These are phyloP conservation scores for Lathyrus sativus DNA, from an alignment of 306 rosid species.

Conservation along the genomic window DNA sequence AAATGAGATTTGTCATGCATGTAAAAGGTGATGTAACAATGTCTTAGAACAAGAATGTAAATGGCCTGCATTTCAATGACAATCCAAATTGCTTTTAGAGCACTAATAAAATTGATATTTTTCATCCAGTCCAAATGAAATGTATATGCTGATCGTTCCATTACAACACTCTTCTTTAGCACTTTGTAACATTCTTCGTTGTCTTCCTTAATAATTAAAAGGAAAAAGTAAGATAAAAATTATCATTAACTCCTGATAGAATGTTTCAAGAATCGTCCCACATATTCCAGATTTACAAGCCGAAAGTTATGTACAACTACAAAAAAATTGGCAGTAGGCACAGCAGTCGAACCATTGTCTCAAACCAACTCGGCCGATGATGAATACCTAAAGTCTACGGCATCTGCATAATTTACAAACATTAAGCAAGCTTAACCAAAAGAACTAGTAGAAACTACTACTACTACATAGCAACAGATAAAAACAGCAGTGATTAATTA, in stretches of 20 bases:
- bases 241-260: slow-evolving; percentile 38
- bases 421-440: slow-evolving; percentile 29
- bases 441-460: slow-evolving; percentile 10
- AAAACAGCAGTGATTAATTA: background rate
- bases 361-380: slow-evolving; percentile 36
- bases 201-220: slow-evolving; percentile 33
- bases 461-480: slow-evolving; percentile 3
- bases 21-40: slow-evolving; percentile 5
- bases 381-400: slow-evolving; percentile 30
- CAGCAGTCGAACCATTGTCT: slow-evolving; percentile 38
- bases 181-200: slow-evolving; percentile 31
- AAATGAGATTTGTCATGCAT: background rate
- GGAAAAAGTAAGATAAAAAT: background rate
- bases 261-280: slow-evolving; percentile 37
- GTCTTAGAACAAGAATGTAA: slow-evolving; percentile 29
- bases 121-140: background rate
- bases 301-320: slow-evolving; percentile 54
- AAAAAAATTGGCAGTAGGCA: slow-evolving; percentile 33
- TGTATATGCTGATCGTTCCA: too few species aligned
- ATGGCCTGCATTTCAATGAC: slow-evolving; percentile 23
- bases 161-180: slow-evolving; percentile 30
- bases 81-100: slow-evolving; percentile 34
- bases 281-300: slow-evolving; percentile 51
- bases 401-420: slow-evolving; percentile 56
- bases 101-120: slow-evolving; percentile 12